Conservation (phyloP, 1,284 basidiomycete species). For the Leccinum fallax region DNA sequence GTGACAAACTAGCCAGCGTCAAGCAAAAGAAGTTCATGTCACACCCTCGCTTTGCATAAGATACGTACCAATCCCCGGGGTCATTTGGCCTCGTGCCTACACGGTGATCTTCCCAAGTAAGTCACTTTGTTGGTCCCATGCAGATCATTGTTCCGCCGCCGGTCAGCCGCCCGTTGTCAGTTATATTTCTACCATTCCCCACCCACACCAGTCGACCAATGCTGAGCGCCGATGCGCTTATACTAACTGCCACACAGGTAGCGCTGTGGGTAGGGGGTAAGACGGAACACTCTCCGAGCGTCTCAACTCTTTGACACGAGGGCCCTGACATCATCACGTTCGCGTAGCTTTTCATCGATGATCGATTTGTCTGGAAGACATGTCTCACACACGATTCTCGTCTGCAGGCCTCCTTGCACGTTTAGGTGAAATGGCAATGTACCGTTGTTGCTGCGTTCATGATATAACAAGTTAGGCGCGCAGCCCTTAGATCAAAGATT, state of each 20-base stretch:
- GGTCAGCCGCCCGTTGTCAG: not conserved
- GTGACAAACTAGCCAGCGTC: not conserved
- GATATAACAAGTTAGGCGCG: constrained; percentile 10
- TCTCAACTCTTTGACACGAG: not conserved
- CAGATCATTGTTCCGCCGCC: not conserved
- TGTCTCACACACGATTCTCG: not conserved
- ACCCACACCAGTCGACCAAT: not conserved
- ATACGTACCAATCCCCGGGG: not conserved
- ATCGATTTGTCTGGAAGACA: not conserved
- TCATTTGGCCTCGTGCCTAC: not conserved
- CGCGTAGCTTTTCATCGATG: not conserved
- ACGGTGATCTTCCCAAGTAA: not conserved
- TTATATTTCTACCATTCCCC: not conserved
- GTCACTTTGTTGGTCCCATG: not conserved
- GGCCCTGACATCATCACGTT: not conserved
- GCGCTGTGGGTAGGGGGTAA: not conserved
- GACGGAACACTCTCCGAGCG: not conserved
- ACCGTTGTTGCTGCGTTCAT: not conserved
- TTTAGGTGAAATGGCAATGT: not conserved
- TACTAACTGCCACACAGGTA: not conserved
- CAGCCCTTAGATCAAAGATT: not conserved
- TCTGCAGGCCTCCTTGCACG: not conserved
- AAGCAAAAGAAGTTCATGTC: not conserved
- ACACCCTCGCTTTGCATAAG: not conserved
- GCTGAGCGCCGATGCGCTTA: constrained; percentile 1